Percentiles rank a stretch among this genome's conserved stretches.
phyloP scores from a whole-genome alignment of 2,329 filamentous ascomycete genomes.

The Phoma sp. region DNA sequence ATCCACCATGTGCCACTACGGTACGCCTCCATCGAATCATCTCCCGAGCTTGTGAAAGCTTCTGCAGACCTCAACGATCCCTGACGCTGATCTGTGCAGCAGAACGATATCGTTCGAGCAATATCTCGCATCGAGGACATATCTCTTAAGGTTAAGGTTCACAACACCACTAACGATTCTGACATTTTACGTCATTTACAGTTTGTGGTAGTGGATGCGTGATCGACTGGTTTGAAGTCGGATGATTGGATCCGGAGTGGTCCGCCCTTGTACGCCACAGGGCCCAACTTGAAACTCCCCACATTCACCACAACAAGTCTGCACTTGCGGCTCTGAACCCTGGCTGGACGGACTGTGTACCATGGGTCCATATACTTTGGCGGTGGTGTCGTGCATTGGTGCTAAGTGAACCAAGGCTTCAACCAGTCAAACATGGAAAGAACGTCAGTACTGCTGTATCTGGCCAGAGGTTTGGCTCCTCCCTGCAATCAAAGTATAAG shows the following conservation, averaged over 20 bases:
- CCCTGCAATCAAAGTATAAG: background rate
- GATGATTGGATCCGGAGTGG: background rate
- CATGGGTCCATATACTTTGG: background rate
- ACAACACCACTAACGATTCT: background rate
- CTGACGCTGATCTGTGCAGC: background rate
- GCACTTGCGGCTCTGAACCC: background rate
- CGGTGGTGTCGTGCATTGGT: background rate
- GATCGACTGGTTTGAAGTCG: slow-evolving; percentile 3
- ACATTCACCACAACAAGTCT: background rate
- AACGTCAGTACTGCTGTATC: background rate
- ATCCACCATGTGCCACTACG: slow-evolving; percentile 6
- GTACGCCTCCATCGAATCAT: background rate
- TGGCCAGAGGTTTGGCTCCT: background rate
- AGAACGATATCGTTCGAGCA: background rate
- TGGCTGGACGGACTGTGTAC: background rate
- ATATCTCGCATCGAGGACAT: background rate
- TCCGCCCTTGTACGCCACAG: slow-evolving; percentile 1
- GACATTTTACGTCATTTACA: slow-evolving; percentile 9
- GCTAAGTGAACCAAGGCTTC: background rate
- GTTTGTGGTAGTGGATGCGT: background rate
- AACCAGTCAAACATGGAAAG: background rate
- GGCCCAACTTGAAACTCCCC: background rate
- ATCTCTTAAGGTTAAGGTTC: background rate
- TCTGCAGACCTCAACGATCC: background rate
- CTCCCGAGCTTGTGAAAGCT: background rate